phyloP scores from a whole-genome alignment of 495 filamentous ascomycete species.

The Baudoinia panamericana region DNA sequence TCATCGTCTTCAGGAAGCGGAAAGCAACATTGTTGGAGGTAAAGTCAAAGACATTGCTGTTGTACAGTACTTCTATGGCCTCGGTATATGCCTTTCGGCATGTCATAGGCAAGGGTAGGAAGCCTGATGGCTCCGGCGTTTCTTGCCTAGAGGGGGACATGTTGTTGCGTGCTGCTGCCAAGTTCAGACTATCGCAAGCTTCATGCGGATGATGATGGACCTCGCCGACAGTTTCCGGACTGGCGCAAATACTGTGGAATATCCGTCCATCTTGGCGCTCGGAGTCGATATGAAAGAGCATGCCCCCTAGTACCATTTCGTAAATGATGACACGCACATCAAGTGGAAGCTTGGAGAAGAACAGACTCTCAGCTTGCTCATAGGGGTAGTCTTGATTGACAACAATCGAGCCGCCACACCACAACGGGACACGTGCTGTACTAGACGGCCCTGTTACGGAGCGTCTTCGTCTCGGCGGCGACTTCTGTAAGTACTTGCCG shows the following conservation, averaged over 20 bases:
- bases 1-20: slow-evolving; percentile 13
- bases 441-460: slow-evolving; percentile 14
- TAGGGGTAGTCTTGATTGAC: slow-evolving; percentile 6
- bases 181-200: no score
- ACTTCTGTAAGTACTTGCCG: slow-evolving; percentile 8
- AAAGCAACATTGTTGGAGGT: slow-evolving; percentile 14
- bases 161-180: neutral
- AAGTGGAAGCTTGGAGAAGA: slow-evolving; percentile 17
- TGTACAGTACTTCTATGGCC: slow-evolving; percentile 20
- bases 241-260: slow-evolving; percentile 12
- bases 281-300: slow-evolving; percentile 16
- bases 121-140: slow-evolving; percentile 11
- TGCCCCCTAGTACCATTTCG: slow-evolving; percentile 16
- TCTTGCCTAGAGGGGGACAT: slow-evolving; percentile 14
- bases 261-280: slow-evolving; percentile 11
- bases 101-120: slow-evolving; percentile 21
- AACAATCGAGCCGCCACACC: slow-evolving; percentile 3
- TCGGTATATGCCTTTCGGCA: slow-evolving; percentile 27
- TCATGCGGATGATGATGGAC: slow-evolving; percentile 11
- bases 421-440: neutral
- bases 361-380: slow-evolving; percentile 7
- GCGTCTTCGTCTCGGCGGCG: slow-evolving; percentile 11
- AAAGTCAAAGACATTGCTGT: slow-evolving; percentile 32
- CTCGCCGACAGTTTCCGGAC: slow-evolving; percentile 8
- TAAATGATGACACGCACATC: slow-evolving; percentile 21